Evolutionary conservation across 192 early-diverging fungal species (phyloP).

Genomic region (Linnemannia hyalina): DNA sequence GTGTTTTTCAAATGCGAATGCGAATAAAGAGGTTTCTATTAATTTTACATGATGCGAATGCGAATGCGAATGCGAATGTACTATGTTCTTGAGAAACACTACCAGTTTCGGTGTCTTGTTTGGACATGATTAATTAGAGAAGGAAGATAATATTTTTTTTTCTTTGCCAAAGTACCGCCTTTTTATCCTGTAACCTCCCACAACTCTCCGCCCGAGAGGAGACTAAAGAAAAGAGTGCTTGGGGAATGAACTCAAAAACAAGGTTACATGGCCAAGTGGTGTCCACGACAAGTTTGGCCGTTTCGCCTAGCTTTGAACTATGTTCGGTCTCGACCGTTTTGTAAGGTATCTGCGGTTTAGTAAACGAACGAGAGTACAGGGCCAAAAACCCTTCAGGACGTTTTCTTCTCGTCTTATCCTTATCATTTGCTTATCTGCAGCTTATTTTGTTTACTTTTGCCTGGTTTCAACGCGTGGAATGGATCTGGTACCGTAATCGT

Average conservation of each 20-base stretch:
- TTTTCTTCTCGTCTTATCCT: background rate
- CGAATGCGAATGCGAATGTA: no score
- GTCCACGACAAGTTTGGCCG: conserved; percentile 27
- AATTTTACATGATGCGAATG: no score
- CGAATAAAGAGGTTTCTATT: no score
- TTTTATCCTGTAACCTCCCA: conserved; percentile 34
- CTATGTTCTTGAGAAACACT: no score
- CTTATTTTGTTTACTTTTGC: conserved; percentile 17
- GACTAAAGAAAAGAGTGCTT: conserved; percentile 43
- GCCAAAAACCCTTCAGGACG: conserved; percentile 7
- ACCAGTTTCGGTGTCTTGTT: conserved; percentile 45
- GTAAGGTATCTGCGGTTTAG: conserved; percentile 23
- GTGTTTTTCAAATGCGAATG: no score
- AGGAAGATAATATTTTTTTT: conserved; percentile 28
- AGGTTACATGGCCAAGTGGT: conserved; percentile 28
- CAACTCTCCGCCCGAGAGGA: conserved; percentile 15
- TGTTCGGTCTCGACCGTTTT: conserved; percentile 27
- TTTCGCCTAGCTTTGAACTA: conserved; percentile 27
- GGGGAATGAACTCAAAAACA: conserved; percentile 33
- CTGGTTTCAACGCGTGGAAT: conserved; percentile 5
- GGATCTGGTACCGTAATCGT: background rate
- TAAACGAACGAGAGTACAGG: conserved; percentile 19
- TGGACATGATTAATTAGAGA: conserved; percentile 49
- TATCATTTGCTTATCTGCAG: conserved; percentile 14
- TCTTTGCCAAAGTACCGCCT: conserved; percentile 34